Percentiles rank a stretch among this genome's conserved stretches.
Evolutionary conservation across 2,329 filamentous ascomycete species (phyloP).

Genomic region (Trichophaea hybrida): DNA sequence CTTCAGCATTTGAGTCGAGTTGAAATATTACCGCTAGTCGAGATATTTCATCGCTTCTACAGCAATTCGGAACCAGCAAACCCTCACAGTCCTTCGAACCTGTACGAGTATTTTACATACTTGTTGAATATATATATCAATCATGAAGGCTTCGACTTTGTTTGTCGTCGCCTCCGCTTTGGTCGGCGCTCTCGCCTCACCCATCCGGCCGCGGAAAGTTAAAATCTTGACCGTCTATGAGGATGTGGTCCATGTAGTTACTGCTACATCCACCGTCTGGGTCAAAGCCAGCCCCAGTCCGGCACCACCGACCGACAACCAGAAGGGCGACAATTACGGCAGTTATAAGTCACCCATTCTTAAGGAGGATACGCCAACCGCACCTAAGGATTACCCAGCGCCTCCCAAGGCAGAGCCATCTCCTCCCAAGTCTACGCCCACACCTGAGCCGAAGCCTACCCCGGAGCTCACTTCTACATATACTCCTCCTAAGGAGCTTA

Average conservation of each 20-base stretch:
- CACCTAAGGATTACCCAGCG: not conserved
- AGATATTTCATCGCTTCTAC: slow-evolving; percentile 13
- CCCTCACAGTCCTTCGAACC: too few species aligned
- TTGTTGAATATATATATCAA: slow-evolving; percentile 11
- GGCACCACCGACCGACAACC: not conserved
- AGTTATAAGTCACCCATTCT: too few species aligned
- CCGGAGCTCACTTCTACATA: not conserved
- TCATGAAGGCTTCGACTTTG: slow-evolving; percentile 1
- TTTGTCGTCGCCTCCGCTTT: slow-evolving; percentile 17
- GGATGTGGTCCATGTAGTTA: slow-evolving; percentile 6
- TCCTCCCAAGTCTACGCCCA: not conserved
- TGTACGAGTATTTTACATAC: too few species aligned
- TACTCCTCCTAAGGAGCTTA: not conserved
- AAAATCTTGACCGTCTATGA: slow-evolving; percentile 7
- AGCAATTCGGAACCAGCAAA: slow-evolving; percentile 6
- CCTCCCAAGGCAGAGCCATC: not conserved
- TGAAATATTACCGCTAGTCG: slow-evolving; percentile 15
- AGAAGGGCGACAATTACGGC: not conserved
- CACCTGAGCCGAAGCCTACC: slow-evolving; percentile 1
- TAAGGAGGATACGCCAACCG: slow-evolving; percentile 3
- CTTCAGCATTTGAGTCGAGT: not conserved
- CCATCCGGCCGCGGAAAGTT: slow-evolving; percentile 9
- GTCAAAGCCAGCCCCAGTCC: slow-evolving; percentile 4
- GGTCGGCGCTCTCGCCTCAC: slow-evolving; percentile 12
- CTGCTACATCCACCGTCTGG: slow-evolving; percentile 8